These are phyloP conservation scores for Tuber calosporum DNA, from an alignment of 495 filamentous ascomycete species.

Conservation along the genomic window DNA sequence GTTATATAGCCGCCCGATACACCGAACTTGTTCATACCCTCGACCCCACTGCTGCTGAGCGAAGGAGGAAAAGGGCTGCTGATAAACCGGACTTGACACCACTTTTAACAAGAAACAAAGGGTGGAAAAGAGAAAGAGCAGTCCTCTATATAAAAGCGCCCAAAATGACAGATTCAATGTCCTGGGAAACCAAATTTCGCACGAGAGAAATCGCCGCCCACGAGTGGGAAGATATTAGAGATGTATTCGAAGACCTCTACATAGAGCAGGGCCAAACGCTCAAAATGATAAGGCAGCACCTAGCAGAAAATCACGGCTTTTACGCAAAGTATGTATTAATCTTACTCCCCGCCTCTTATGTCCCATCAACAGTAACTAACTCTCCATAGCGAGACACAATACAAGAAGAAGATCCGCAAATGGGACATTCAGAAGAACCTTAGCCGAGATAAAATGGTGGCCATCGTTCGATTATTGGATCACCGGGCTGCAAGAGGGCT, in stretches of 20 bases:
- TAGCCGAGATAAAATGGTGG: slow-evolving; percentile 5
- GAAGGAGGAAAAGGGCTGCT: background rate
- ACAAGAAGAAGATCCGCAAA: slow-evolving; percentile 10
- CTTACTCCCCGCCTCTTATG: background rate
- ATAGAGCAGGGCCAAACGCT: background rate
- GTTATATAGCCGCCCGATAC: background rate
- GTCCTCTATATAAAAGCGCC: background rate
- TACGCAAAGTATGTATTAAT: slow-evolving; percentile 12
- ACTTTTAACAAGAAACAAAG: background rate
- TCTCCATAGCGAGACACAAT: slow-evolving; percentile 7
- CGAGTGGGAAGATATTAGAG: slow-evolving; percentile 14
- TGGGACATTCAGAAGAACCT: slow-evolving; percentile 16
- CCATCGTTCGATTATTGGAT: slow-evolving; percentile 9
- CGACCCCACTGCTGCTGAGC: background rate
- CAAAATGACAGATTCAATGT: background rate
- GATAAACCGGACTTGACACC: background rate
- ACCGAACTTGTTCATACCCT: background rate
- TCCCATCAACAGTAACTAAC: background rate
- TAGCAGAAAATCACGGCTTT: slow-evolving; percentile 7
- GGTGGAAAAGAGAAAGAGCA: background rate
- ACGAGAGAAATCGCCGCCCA: background rate
- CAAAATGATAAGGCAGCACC: slow-evolving; percentile 4
- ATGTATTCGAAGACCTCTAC: slow-evolving; percentile 8
- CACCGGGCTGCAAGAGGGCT: slow-evolving; percentile 1
- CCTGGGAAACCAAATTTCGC: slow-evolving; percentile 9